Conservation (phyloP, 768 basidiomycete genomes). For the Bullera alba region DNA sequence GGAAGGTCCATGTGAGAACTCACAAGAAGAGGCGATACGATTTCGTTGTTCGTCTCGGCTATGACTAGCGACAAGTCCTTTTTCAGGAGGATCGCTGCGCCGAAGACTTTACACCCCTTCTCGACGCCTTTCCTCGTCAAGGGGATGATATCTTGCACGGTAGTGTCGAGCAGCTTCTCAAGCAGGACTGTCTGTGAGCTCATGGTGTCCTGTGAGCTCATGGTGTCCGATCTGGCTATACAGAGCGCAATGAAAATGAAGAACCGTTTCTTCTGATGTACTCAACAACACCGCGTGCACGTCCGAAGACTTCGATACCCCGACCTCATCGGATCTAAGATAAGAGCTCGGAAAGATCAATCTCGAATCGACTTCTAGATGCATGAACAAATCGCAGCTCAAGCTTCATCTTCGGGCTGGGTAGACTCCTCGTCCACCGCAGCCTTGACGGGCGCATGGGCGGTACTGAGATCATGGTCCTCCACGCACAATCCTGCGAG, state of each 20-base stretch:
- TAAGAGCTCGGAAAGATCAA: too few relatives aligned
- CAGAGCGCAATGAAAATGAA: too few relatives aligned
- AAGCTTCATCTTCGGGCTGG: slow-evolving; percentile 1
- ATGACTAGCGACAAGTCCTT: slow-evolving; percentile 16
- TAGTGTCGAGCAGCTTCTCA: slow-evolving; percentile 18
- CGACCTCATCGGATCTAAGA: too few relatives aligned
- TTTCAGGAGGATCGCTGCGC: slow-evolving; percentile 31
- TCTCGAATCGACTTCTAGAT: neutral
- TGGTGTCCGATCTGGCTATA: too few relatives aligned
- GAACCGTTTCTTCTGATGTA: too few relatives aligned
- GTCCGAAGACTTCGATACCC: too few relatives aligned
- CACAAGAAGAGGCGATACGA: slow-evolving; percentile 21
- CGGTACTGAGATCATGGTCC: slow-evolving; percentile 21
- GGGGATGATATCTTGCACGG: slow-evolving; percentile 24
- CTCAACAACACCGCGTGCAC: too few relatives aligned
- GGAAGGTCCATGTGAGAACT: slow-evolving; percentile 1
- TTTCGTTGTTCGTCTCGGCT: slow-evolving; percentile 29
- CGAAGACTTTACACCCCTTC: slow-evolving; percentile 32
- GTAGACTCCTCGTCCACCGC: neutral
- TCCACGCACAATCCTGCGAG: slow-evolving; percentile 21
- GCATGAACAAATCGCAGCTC: neutral
- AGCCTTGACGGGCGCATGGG: neutral
- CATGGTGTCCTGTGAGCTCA: too few relatives aligned
- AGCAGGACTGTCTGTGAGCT: too few relatives aligned
- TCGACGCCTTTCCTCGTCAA: slow-evolving; percentile 17